Base-by-base conservation (phyloP, 2,329 filamentous ascomycete genomes). In the Trichophyton simii region DNA sequence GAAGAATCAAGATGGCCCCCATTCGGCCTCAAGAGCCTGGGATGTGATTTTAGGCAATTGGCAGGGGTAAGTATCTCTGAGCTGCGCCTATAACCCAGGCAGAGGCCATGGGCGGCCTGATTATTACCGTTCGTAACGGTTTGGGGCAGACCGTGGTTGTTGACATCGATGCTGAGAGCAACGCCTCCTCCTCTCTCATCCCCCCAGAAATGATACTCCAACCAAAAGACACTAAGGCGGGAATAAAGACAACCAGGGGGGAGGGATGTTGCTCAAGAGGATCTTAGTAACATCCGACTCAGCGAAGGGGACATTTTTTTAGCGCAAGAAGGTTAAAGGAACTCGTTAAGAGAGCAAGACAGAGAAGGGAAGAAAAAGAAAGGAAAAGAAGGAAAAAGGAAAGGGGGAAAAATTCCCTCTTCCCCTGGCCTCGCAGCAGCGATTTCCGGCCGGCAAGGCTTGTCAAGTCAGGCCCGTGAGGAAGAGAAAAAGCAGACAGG, bases 1-100 rank as follows among this genome's bases (percentile, higher is more conserved):
- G 55, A 34, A 54, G 50, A 54, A 54, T 48, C 44, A 31, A 42
- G 31, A 58, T 31, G 55, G 55, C 55, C 55, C 55, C 55, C 55
- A 58, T 58, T 58, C 25, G 55, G 20, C 38, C 55, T 58, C 31
- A 31, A 58, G 20, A 58, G 15, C n/a, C 34, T 42, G 11, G 38
- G 34, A 42, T 31, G 50, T 13, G 22, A 13, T 54, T 54, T 54
- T 54, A 54, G 50, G 50, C 50, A 54, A 54, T 3, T 31, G 50
- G 15, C 50, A 54, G 50, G 50, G 41, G 13, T 38, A 54, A 25
- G 50, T 54, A 54, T 25, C 28, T 34, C 50, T 54, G 31, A 54
- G 50, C 50, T 54, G 50, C 50, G 50, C 25, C 25, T 54, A 54
- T 13, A 38, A 31, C 50, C 50, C 50, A 54, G 13, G 50, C 13